Conservation (phyloP, 2,329 filamentous ascomycete species). For the Dryadomyces quercivorus region DNA sequence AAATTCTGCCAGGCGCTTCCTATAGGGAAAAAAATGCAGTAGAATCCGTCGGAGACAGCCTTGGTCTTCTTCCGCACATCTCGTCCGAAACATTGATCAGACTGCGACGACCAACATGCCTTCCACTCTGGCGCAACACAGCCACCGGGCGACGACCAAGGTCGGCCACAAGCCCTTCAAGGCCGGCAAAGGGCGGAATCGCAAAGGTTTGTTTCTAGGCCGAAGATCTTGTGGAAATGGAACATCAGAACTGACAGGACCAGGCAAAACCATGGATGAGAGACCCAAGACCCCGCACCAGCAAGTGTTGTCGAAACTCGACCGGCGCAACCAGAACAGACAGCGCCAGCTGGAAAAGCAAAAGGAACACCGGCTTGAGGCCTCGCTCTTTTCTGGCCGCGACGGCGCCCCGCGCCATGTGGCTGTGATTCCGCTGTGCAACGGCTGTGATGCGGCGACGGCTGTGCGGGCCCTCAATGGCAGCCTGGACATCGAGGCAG, state of each 20-base stretch:
- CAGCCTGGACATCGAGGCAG: slow-evolving; percentile 67
- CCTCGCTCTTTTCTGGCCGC: slow-evolving; percentile 70
- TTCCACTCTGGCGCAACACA: slow-evolving; percentile 48
- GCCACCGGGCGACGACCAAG: slow-evolving; percentile 90
- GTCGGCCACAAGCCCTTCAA: slow-evolving; percentile 82
- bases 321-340: slow-evolving; percentile 87
- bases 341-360: slow-evolving; percentile 78
- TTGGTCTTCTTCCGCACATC: too few species aligned
- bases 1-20: not conserved
- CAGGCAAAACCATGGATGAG: slow-evolving; percentile 69
- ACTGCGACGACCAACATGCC: slow-evolving; percentile 3
- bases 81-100: too few species aligned
- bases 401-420: slow-evolving; percentile 82
- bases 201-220: slow-evolving; percentile 7
- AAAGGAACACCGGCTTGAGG: slow-evolving; percentile 67
- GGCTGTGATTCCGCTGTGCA: slow-evolving; percentile 74
- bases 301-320: slow-evolving; percentile 94
- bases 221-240: not conserved
- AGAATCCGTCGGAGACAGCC: too few species aligned
- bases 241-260: not conserved
- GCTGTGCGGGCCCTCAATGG: slow-evolving; percentile 61
- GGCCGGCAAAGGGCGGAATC: slow-evolving; percentile 59
- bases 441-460: slow-evolving; percentile 52
- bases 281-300: slow-evolving; percentile 84
- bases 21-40: not conserved